A percentile compares a stretch with the other conserved stretches of the same genome.
Evolutionary conservation across 2,329 filamentous ascomycete genomes (phyloP).

Genomic region (Monosporascus sp.): DNA sequence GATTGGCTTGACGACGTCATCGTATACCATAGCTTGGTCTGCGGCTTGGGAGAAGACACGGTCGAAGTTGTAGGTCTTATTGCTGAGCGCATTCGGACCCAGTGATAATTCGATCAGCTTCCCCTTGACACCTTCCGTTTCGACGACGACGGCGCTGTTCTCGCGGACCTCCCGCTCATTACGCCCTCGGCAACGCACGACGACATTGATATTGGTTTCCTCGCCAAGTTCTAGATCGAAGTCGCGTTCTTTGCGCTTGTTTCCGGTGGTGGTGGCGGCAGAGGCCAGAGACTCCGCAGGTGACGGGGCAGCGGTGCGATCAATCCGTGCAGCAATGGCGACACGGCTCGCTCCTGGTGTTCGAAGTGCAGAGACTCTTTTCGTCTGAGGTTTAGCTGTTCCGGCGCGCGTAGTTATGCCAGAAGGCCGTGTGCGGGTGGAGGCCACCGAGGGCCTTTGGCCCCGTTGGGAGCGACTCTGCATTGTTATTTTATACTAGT

Average conservation of each 20-base stretch:
- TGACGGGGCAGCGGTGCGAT: conserved; percentile 50
- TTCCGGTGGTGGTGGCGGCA: conserved; percentile 48
- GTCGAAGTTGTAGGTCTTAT: conserved; percentile 96
- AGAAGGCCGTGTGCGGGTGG: conserved; percentile 12
- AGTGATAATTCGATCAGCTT: conserved; percentile 81
- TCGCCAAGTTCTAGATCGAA: conserved; percentile 67
- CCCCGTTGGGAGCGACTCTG: conserved; percentile 25
- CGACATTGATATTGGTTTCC: conserved; percentile 96
- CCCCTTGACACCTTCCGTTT: conserved; percentile 81
- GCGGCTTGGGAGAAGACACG: conserved; percentile 94
- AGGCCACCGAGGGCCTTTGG: conserved; percentile 23
- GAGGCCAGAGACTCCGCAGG: conserved; percentile 67
- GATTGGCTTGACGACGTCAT: conserved; percentile 91
- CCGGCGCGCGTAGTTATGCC: conserved; percentile 14
- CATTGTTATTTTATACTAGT: conserved; percentile 11
- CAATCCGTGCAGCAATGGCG: conserved; percentile 21
- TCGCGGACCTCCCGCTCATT: conserved; percentile 90
- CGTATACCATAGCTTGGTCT: conserved; percentile 89
- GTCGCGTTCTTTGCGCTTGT: conserved; percentile 83
- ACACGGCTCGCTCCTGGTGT: conserved; percentile 18
- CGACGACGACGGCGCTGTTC: conserved; percentile 89
- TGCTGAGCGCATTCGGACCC: conserved; percentile 86
- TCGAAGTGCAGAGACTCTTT: conserved; percentile 19
- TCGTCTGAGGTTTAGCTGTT: conserved; percentile 13
- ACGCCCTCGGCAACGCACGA: conserved; percentile 87